Evolutionary conservation across 2,329 filamentous ascomycete species (phyloP).

Genomic region (Sarocladium oryzae): DNA sequence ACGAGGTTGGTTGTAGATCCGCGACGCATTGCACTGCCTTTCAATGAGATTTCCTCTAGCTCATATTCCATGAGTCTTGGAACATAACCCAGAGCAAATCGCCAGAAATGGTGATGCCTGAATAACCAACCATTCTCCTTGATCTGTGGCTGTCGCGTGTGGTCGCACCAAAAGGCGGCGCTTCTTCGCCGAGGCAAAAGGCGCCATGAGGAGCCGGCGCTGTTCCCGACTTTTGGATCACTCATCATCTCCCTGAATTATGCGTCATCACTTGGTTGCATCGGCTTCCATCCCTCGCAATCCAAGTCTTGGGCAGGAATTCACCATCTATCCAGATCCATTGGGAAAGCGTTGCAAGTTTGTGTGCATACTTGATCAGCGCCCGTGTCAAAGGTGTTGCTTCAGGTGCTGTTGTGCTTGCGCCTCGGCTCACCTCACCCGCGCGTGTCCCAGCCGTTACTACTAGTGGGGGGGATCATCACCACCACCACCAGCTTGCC

Average conservation of each 20-base stretch:
- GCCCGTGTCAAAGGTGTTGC: too few relatives aligned
- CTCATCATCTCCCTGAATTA: neutral
- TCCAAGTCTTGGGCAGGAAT: too few relatives aligned
- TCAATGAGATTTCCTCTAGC: too few relatives aligned
- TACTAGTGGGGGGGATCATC: conserved; percentile 1
- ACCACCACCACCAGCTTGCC: neutral
- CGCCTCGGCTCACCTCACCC: conserved; percentile 8
- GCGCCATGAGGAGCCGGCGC: conserved; percentile 1
- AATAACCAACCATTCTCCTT: too few relatives aligned
- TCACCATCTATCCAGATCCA: too few relatives aligned
- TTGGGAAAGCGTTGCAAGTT: too few relatives aligned
- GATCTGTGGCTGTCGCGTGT: neutral
- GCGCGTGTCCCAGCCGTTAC: neutral
- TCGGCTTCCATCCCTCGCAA: too few relatives aligned
- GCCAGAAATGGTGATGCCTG: too few relatives aligned
- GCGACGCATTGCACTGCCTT: too few relatives aligned
- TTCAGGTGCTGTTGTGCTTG: conserved; percentile 1
- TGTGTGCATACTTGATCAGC: too few relatives aligned
- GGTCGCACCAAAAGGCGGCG: neutral
- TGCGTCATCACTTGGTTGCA: conserved; percentile 3
- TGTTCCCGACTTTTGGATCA: neutral
- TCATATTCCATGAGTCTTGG: neutral
- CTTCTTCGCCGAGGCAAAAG: conserved; percentile 2
- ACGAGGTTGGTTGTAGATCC: too few relatives aligned
- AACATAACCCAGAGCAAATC: too few relatives aligned